phyloP scores from a whole-genome alignment of 164 flowering plant species.

The Tetracentron sinense region DNA sequence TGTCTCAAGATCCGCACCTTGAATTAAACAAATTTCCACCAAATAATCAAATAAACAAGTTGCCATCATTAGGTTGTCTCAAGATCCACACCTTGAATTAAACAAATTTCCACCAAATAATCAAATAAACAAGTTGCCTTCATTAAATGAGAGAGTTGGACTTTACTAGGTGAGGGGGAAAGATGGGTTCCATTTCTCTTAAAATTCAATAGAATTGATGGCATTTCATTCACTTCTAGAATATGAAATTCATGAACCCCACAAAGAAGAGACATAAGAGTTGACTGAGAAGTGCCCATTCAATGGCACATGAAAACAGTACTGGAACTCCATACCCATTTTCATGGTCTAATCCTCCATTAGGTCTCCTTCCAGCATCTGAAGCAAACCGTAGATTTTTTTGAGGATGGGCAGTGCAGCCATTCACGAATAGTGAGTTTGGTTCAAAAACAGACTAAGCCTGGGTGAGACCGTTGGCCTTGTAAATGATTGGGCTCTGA shows the following conservation, averaged over 20 bases:
- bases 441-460: conserved; percentile 24
- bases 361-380: conserved; percentile 19
- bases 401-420: conserved; percentile 53
- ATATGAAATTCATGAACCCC: background rate
- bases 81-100: too few relatives aligned
- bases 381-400: conserved; percentile 24
- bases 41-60: too few relatives aligned
- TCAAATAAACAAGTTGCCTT: too few relatives aligned
- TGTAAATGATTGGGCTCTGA: conserved; percentile 25
- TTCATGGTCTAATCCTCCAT: conserved; percentile 21
- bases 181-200: too few relatives aligned
- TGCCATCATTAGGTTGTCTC: too few relatives aligned
- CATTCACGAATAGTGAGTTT: conserved; percentile 56
- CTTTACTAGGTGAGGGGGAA: too few relatives aligned
- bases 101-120: too few relatives aligned
- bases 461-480: conserved; percentile 32
- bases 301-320: conserved; percentile 34
- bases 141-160: too few relatives aligned
- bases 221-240: conserved; percentile 3
- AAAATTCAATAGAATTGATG: background rate
- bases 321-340: conserved; percentile 30
- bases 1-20: too few relatives aligned
- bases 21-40: too few relatives aligned
- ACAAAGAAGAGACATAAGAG: background rate
- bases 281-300: conserved; percentile 1